Percentiles rank a stretch among this genome's conserved stretches.
phyloP scores from a whole-genome alignment of 768 basidiomycete genomes.

The Lanmaoa rubissima region DNA sequence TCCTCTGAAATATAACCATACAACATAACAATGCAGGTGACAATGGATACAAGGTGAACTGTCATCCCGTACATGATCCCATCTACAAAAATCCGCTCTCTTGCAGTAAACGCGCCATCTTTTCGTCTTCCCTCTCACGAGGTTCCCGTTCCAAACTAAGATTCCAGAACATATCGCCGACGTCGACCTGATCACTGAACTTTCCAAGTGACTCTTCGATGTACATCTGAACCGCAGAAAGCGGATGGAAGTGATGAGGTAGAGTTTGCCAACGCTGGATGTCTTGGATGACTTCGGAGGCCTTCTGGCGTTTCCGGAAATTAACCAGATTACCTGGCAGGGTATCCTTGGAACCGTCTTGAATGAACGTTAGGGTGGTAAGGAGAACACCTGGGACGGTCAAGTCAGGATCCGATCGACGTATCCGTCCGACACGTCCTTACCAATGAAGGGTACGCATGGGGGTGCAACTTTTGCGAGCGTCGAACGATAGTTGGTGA shows the following conservation, averaged over 20 bases:
- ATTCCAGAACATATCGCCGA: constrained; percentile 80
- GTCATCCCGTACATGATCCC: background rate
- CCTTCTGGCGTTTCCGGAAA: constrained; percentile 92
- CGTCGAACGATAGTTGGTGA: constrained; percentile 83
- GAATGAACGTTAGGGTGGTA: constrained; percentile 95
- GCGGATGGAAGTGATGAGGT: constrained; percentile 79
- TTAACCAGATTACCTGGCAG: constrained; percentile 81
- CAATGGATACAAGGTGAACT: constrained; percentile 5
- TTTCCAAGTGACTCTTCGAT: constrained; percentile 77
- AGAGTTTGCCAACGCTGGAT: constrained; percentile 95
- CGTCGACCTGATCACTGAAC: constrained; percentile 64
- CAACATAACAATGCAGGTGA: constrained; percentile 17
- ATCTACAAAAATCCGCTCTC: constrained; percentile 81
- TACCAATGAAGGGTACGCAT: constrained; percentile 96
- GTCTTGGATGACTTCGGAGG: constrained; percentile 95
- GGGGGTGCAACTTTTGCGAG: constrained; percentile 85
- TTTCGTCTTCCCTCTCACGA: constrained; percentile 93
- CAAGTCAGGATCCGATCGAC: background rate
- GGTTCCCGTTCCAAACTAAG: constrained; percentile 88
- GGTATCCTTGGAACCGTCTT: constrained; percentile 91
- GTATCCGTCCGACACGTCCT: constrained; percentile 17
- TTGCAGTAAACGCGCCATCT: constrained; percentile 87
- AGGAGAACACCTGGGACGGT: constrained; percentile 79
- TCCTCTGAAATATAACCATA: constrained; percentile 19
- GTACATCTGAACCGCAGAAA: constrained; percentile 66